Base-by-base conservation (phyloP, 2,329 filamentous ascomycete genomes). In the Onygenales sp. region DNA sequence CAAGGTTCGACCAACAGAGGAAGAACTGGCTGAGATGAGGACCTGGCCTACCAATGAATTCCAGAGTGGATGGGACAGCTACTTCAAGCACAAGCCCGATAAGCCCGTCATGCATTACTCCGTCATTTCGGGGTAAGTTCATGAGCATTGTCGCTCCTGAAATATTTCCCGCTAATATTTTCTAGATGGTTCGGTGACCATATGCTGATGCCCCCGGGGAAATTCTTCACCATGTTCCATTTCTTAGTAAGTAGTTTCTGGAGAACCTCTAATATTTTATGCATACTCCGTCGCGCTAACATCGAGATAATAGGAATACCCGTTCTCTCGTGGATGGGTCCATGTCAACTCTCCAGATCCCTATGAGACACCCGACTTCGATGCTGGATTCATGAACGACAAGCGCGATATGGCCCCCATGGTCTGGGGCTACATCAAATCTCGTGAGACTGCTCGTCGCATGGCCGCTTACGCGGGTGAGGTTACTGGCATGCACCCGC, bases 81-180 rank as follows among this genome's bases (percentile, higher is more conserved):
- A 92, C 73, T 92, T 91, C 70, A 86, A 89, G 74, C 72, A 91
- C 66, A 90, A 90, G 74, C 86, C 86, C 1, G 86, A 91, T 70
- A 91, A 91, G 77, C 87, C 87, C 0, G 86, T 91, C 43, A 91
- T 91, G 87, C 87, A 91, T 66, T 91, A 91, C 71, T 85, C 79
- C 1, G 81, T 90, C 53, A 89, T 91, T 63, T 75, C 85, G 13
- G 84, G 84, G 58, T 75, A 63, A 61, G 66, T 55, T 33, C 39
- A 13, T 11, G 10, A 33, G 13, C 10, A 10, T n/a, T 7, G 21
- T 14, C 27, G 8, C 11, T 31, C 44, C 9, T 14, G 4, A 31
- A 38, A n/a, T 41, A 17, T 49, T 21, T 35, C 35, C 21, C 33
- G 36, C 59, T 61, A 50, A 61, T 41, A 36, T 14, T 2, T 7